These are phyloP conservation scores for Leccinum olivaceopallidum DNA, from an alignment of 768 basidiomycete genomes.

Conservation along the genomic window DNA sequence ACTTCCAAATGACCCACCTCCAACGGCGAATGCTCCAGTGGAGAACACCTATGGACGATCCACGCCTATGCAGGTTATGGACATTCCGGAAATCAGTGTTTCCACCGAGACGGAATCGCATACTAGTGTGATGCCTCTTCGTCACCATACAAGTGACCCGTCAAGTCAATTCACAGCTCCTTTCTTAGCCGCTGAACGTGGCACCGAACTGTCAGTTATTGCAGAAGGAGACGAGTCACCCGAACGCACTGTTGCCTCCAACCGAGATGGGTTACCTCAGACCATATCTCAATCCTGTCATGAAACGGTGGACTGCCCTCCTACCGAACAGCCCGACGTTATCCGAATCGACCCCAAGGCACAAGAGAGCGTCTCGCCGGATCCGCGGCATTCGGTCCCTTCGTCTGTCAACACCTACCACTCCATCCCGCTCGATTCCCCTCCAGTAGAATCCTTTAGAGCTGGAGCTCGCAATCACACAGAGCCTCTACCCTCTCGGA, in stretches of 20 bases:
- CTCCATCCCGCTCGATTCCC: slow-evolving; percentile 42
- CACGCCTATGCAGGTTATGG: slow-evolving; percentile 5
- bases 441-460: slow-evolving; percentile 15
- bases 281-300: not conserved
- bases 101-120: slow-evolving; percentile 8
- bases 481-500: slow-evolving; percentile 20
- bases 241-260: slow-evolving; percentile 35
- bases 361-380: slow-evolving; percentile 21
- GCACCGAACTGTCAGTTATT: slow-evolving; percentile 63
- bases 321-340: not conserved
- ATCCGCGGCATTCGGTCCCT: slow-evolving; percentile 11
- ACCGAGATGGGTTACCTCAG: not conserved
- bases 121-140: slow-evolving; percentile 1
- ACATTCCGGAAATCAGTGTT: slow-evolving; percentile 9
- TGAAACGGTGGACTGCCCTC: not conserved
- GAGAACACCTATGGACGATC: not conserved
- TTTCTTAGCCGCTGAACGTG: slow-evolving; percentile 26
- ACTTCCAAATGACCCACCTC: not conserved
- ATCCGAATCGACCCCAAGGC: slow-evolving; percentile 1
- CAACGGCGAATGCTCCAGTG: not conserved
- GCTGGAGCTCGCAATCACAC: slow-evolving; percentile 11
- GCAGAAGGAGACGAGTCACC: slow-evolving; percentile 66
- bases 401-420: slow-evolving; percentile 40
- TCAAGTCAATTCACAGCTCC: slow-evolving; percentile 4
- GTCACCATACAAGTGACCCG: not conserved